These are phyloP conservation scores for Pleurotus tuber-regium DNA, from an alignment of 768 basidiomycete species.

Conservation along the genomic window DNA sequence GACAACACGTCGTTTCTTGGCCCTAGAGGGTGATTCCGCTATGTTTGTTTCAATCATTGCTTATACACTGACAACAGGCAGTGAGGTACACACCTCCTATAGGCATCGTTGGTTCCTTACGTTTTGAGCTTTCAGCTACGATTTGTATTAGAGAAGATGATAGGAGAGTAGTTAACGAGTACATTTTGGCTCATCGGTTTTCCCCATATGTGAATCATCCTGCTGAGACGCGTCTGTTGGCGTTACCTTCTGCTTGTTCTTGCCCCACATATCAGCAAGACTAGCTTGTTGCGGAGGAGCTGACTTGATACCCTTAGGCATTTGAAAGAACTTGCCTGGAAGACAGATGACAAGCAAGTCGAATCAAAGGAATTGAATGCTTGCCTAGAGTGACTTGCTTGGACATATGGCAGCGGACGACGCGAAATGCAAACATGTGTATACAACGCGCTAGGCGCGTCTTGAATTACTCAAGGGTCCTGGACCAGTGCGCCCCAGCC, in stretches of 20 bases:
- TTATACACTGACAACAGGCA: constrained; percentile 17
- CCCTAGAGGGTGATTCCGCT: constrained; percentile 22
- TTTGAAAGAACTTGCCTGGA: constrained; percentile 72
- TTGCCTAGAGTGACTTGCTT: constrained; percentile 2
- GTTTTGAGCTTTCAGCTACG: constrained; percentile 40
- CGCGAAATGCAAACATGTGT: constrained; percentile 7
- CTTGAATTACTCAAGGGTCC: too few relatives aligned
- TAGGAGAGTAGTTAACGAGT: constrained; percentile 1
- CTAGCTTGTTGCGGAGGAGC: constrained; percentile 77
- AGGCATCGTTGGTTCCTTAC: constrained; percentile 28
- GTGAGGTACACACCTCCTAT: constrained; percentile 11
- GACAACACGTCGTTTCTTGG: constrained; percentile 53
- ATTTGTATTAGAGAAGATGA: neutral
- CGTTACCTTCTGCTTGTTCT: constrained; percentile 34
- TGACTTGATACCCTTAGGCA: constrained; percentile 66
- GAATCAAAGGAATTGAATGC: neutral
- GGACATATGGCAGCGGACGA: neutral
- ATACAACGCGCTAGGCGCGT: neutral
- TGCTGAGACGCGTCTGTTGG: constrained; percentile 19
- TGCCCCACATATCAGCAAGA: constrained; percentile 72
- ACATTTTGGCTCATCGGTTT: constrained; percentile 22
- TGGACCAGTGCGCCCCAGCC: too few relatives aligned
- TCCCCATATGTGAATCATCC: constrained; percentile 23
- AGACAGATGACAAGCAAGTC: neutral
- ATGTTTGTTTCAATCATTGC: neutral